Conservation (phyloP, 805 yeast genomes). For the Maudiozyma saulgeensis region DNA sequence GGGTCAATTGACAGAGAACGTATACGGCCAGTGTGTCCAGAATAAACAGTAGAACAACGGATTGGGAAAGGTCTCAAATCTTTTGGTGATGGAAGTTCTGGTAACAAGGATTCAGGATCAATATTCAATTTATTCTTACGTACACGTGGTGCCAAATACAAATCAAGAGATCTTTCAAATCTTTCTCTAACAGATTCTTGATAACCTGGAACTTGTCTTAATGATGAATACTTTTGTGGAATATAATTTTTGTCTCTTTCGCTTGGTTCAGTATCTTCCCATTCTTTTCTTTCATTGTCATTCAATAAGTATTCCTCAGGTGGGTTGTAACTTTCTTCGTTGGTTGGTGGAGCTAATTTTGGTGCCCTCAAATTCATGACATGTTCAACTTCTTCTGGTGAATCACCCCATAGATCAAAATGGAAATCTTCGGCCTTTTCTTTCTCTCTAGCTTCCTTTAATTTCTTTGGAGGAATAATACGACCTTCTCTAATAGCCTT, state of each 20-base stretch:
- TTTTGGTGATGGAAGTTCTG: slow-evolving; percentile 93
- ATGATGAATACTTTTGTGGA: slow-evolving; percentile 72
- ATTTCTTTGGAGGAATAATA: slow-evolving; percentile 62
- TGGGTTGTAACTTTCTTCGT: slow-evolving; percentile 95
- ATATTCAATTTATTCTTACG: slow-evolving; percentile 83
- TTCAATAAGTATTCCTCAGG: slow-evolving; percentile 87
- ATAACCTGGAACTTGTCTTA: slow-evolving; percentile 92
- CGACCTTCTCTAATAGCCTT: slow-evolving; percentile 94
- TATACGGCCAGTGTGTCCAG: slow-evolving; percentile 77
- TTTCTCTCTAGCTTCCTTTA: slow-evolving; percentile 40
- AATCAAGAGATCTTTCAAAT: slow-evolving; percentile 88
- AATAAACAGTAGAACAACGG: slow-evolving; percentile 69
- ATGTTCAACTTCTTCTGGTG: slow-evolving; percentile 54
- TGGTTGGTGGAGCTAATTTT: slow-evolving; percentile 88
- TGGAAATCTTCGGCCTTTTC: slow-evolving; percentile 45
- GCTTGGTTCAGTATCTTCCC: slow-evolving; percentile 59
- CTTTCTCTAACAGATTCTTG: slow-evolving; percentile 76
- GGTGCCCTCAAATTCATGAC: slow-evolving; percentile 93
- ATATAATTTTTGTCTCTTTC: slow-evolving; percentile 73
- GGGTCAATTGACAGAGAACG: slow-evolving; percentile 82
- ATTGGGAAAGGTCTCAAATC: slow-evolving; percentile 96
- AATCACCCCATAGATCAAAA: slow-evolving; percentile 83
- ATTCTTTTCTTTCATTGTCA: slow-evolving; percentile 64
- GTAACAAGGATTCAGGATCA: slow-evolving; percentile 92
- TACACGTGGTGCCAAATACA: slow-evolving; percentile 92